Evolutionary conservation across 2,329 filamentous ascomycete genomes (phyloP), one percentile per base, ranked within the genome.

Genomic region (Pseudopithomyces chartarum): DNA sequence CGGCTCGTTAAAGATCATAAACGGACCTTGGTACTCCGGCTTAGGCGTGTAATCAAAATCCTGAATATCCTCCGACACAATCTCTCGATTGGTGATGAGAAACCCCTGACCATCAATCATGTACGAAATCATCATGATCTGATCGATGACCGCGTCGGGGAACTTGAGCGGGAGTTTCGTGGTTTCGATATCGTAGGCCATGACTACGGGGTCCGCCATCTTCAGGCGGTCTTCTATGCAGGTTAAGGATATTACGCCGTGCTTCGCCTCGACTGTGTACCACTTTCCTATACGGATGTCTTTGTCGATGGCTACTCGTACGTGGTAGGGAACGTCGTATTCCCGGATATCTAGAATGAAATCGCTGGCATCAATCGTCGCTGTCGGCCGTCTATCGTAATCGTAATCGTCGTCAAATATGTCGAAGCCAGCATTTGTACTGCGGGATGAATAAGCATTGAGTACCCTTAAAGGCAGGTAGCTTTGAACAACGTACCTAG

Each of bases 41-140:
- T 91, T 97, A 0, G 95, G 96, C 0, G 95, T 99, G 75, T 99
- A 99, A 70, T 99, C 96, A 70, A 99, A 99, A 74, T 99, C 95
- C 55, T 89, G 84, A 73, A 99, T 99, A 70, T 99, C 93, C 76
- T 99, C 94, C 0, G 94, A 97, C 10, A 99, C 92, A 58, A 99
- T 96, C 73, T 98, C 93, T 69, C 96, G 87, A 73, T 99, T 99
- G 5, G 95, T 99, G 76, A 99, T 98, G 34, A 99, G 82, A 67
- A 98, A 99, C 4, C 95, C 95, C 77, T 97, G 93, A 0, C 95
- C 96, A 67, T 99, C 95, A 68, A 99, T 98, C 96, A 99, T 99
- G 81, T 99, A 99, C 32, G 96, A 99, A 75, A 99, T 94, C 95
- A 99, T 99, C 93, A 99, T 99, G 71, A 99, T 90, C 74, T 97